These are phyloP conservation scores for Dimocarpus longan DNA, from an alignment of 345 rosid species.

Conservation along the genomic window DNA sequence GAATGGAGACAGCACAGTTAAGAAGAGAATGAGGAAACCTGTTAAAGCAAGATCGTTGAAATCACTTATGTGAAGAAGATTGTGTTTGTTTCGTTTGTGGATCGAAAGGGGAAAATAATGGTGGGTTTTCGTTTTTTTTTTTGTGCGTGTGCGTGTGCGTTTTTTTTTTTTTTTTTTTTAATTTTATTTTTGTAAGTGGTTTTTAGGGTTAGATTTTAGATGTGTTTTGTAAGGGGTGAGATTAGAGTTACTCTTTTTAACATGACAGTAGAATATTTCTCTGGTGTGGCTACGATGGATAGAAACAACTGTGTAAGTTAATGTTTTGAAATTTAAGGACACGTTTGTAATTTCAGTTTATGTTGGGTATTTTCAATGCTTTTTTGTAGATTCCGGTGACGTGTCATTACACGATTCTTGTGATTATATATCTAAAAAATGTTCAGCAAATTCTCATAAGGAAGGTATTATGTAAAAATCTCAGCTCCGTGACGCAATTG, in stretches of 20 bases:
- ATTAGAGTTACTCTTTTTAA: slow-evolving; percentile 25
- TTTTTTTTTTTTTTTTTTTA: neutral
- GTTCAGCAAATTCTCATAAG: no score
- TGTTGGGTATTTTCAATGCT: neutral
- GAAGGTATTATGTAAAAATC: neutral
- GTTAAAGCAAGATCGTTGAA: slow-evolving; percentile 87
- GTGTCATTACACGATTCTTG: slow-evolving; percentile 2
- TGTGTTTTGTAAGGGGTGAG: slow-evolving; percentile 30
- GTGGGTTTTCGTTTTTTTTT: neutral
- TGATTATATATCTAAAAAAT: neutral
- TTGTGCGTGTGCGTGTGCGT: neutral
- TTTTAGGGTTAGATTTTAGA: slow-evolving; percentile 31
- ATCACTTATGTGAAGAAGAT: slow-evolving; percentile 65
- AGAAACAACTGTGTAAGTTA: slow-evolving; percentile 21
- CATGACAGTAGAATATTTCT: slow-evolving; percentile 31
- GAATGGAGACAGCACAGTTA: slow-evolving; percentile 32
- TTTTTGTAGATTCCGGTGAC: neutral
- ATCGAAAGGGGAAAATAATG: slow-evolving; percentile 2
- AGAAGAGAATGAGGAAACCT: slow-evolving; percentile 76
- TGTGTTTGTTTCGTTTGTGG: neutral
- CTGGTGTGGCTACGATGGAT: slow-evolving; percentile 32
- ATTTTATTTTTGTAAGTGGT: neutral
- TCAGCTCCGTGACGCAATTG: no score
- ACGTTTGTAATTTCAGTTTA: slow-evolving; percentile 20
- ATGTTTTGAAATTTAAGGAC: slow-evolving; percentile 26